Percentiles rank a stretch among this genome's conserved stretches.
phyloP scores from a whole-genome alignment of 2,329 filamentous ascomycete genomes.

The Hypocreales sp. region DNA sequence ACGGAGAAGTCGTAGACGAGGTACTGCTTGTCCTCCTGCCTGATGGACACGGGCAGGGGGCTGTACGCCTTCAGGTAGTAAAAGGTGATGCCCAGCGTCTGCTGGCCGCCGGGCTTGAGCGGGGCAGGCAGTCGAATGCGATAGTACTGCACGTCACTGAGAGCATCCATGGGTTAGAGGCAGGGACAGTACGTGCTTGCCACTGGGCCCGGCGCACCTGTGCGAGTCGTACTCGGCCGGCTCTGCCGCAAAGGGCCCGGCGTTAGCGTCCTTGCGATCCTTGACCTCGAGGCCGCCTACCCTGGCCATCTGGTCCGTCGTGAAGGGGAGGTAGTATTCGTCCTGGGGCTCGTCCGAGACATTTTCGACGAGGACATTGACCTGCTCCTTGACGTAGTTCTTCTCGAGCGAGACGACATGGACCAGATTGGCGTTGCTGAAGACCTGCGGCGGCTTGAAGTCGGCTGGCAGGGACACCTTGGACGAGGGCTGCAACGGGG shows the following conservation, averaged over 20 bases:
- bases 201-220: constrained; percentile 26
- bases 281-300: constrained; percentile 81
- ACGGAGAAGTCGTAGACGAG: constrained; percentile 75
- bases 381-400: constrained; percentile 72
- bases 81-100: constrained; percentile 80
- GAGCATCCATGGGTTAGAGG: background rate
- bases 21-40: constrained; percentile 78
- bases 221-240: constrained; percentile 47
- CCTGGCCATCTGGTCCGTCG: constrained; percentile 55
- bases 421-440: constrained; percentile 86
- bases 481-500: constrained; percentile 25
- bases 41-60: constrained; percentile 67
- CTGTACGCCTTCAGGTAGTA: constrained; percentile 62
- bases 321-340: constrained; percentile 86
- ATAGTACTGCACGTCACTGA: constrained; percentile 66
- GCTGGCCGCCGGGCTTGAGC: constrained; percentile 59
- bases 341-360: constrained; percentile 61
- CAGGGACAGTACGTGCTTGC: background rate
- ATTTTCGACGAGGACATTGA: constrained; percentile 94
- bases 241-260: constrained; percentile 53
- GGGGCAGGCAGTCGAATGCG: constrained; percentile 63
- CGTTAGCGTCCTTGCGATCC: constrained; percentile 68
- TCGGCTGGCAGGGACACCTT: constrained; percentile 43
- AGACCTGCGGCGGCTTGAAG: constrained; percentile 79
- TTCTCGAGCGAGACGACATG: constrained; percentile 88